Evolutionary conservation across 129 eudicot species (phyloP), one percentile per base, ranked within the genome.

Genomic region (Centaurea solstitialis): DNA sequence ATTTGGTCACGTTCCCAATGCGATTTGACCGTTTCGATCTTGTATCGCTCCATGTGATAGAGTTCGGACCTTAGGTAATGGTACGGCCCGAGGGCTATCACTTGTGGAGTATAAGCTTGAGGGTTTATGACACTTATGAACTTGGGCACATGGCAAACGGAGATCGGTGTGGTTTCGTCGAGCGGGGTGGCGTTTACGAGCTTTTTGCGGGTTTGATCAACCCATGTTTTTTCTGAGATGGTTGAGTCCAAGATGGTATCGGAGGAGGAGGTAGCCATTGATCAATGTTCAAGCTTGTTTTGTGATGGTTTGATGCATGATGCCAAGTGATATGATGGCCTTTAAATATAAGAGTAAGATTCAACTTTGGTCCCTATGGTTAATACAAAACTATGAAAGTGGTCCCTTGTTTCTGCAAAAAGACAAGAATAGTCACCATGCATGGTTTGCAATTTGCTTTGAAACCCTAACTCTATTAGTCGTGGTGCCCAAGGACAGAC

Each of bases 31-130:
- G 83, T 83, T 18, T 74, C 81, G 18, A 82, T 45, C 38, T 86
- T 86, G 33, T 70, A 18, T 26, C 68, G 68, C 78, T 86, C 82
- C 86, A 83, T 82, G 3, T 75, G 65, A 71, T 62, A 75, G 74
- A 82, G 84, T 9, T 79, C 81, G 26, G 84, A 62, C 11, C 68
- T 71, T 40, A 70, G 53, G 45, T 82, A 82, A 45, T 82, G 81
- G 65, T 86, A 86, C 4, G 89, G 86, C 13, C 89, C 89, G 0
- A 85, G 67, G 0, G 75, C 78, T 28, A 86, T 64, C 20, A 26
- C 30, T 24, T 83, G 87, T 40, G 87, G 89, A 35, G 74, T 68
- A 50, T 86, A 86, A n/a, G 89, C 81, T 69, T 79, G 81, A 69
- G 89, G 87, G 11, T 82, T 86, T 13, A 68, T 8, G 12, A 30